These are phyloP conservation scores for Parachaetomium inaequale DNA, from an alignment of 495 filamentous ascomycete species.

Conservation along the genomic window DNA sequence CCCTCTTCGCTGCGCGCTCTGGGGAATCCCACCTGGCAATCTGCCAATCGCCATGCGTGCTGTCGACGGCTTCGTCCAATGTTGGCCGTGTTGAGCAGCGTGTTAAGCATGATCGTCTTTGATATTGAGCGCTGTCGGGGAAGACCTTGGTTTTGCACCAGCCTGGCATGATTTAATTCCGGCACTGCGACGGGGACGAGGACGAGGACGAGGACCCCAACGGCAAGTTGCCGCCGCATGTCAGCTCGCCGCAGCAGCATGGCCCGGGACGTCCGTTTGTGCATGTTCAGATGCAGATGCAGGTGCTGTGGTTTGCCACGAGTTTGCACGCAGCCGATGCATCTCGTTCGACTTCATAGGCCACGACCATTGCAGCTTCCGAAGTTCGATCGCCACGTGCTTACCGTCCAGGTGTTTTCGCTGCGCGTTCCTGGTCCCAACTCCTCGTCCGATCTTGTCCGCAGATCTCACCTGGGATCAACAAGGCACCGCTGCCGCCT, in stretches of 20 bases:
- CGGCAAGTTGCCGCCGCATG: background rate
- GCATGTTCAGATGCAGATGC: no score
- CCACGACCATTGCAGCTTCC: background rate
- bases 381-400: background rate
- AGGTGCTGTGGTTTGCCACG: slow-evolving; percentile 6
- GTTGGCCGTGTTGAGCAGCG: background rate
- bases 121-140: background rate
- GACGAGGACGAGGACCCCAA: background rate
- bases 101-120: slow-evolving; percentile 3
- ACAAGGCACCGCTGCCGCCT: background rate
- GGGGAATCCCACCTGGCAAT: slow-evolving; percentile 22
- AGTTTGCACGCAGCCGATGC: background rate
- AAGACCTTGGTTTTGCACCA: background rate
- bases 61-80: background rate
- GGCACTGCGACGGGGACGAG: background rate
- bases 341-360: background rate
- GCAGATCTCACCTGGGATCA: slow-evolving; percentile 1
- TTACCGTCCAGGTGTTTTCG: background rate
- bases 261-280: no score
- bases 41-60: slow-evolving; percentile 13
- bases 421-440: background rate
- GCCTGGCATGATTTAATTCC: background rate
- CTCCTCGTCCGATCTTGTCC: background rate
- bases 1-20: slow-evolving; percentile 1
- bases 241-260: background rate